Evolutionary conservation across 176 grass and related monocot species (phyloP).

Genomic region (Oryza glumipatula): DNA sequence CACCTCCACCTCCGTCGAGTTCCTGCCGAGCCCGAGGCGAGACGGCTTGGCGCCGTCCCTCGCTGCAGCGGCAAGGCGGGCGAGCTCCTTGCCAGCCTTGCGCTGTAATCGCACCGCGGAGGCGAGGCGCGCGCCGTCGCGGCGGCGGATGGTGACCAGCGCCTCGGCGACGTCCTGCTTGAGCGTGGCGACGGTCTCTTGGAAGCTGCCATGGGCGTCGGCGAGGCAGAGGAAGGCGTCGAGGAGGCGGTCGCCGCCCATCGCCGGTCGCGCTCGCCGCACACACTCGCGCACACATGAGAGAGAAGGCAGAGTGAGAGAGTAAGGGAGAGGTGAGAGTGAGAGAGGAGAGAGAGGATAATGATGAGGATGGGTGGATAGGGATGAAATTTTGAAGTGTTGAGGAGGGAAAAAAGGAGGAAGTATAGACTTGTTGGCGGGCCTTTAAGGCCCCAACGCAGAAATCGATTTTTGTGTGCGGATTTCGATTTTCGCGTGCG

Average conservation of each 20-base stretch:
- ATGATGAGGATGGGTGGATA: too few species aligned
- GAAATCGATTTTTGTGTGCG: too few species aligned
- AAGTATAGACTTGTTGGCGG: too few species aligned
- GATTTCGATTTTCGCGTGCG: too few species aligned
- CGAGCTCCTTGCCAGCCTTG: constrained; percentile 55
- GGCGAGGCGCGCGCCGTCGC: constrained; percentile 40
- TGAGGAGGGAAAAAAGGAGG: too few species aligned
- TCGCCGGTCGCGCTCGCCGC: too few species aligned
- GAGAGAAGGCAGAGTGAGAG: too few species aligned
- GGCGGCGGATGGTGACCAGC: constrained; percentile 44
- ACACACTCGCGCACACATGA: too few species aligned
- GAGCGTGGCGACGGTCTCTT: constrained; percentile 50
- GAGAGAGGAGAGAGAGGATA: too few species aligned
- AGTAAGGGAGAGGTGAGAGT: too few species aligned
- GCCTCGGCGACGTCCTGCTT: constrained; percentile 51
- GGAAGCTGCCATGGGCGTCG: constrained; percentile 69
- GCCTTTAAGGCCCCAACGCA: too few species aligned
- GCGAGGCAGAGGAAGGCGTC: constrained; percentile 72
- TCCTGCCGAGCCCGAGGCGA: not conserved
- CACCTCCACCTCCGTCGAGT: constrained; percentile 51
- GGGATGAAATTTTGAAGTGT: too few species aligned
- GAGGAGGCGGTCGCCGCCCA: constrained; percentile 48
- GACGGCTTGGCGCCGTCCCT: not conserved
- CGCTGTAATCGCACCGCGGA: constrained; percentile 43
- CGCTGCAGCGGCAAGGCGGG: not conserved